These are phyloP conservation scores for Linum lewisii DNA, from an alignment of 345 rosid genomes.

Conservation along the genomic window DNA sequence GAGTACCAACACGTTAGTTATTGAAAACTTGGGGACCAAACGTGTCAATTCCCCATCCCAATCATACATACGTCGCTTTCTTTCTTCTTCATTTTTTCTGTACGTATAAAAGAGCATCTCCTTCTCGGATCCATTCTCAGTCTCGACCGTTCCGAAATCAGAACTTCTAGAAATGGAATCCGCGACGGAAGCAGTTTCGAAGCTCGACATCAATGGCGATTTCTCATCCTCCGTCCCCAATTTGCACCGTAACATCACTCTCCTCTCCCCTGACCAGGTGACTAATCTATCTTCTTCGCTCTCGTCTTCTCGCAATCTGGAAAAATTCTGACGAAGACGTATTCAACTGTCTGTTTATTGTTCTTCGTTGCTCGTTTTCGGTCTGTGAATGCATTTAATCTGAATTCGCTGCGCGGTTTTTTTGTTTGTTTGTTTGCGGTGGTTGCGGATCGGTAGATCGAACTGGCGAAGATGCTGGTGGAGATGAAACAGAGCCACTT, in stretches of 20 bases:
- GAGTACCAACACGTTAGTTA: too few species aligned
- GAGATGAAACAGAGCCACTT: slow-evolving; percentile 68
- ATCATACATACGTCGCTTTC: neutral
- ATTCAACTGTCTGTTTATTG: neutral
- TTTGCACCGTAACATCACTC: slow-evolving; percentile 45
- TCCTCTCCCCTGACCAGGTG: slow-evolving; percentile 57
- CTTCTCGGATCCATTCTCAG: neutral
- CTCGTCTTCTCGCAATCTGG: too few species aligned
- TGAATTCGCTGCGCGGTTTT: neutral
- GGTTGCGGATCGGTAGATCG: slow-evolving; percentile 34
- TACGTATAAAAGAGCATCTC: neutral
- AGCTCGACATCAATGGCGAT: slow-evolving; percentile 24
- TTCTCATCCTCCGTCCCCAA: slow-evolving; percentile 45
- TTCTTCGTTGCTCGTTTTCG: neutral
- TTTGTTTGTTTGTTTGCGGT: slow-evolving; percentile 4
- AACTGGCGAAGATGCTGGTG: slow-evolving; percentile 59
- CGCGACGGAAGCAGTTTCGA: slow-evolving; percentile 22
- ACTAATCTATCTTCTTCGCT: neutral
- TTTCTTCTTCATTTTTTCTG: neutral
- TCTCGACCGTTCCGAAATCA: neutral
- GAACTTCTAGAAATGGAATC: slow-evolving; percentile 7
- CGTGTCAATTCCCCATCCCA: too few species aligned
- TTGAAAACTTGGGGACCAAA: too few species aligned
- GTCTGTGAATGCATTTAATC: neutral
- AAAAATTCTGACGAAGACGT: too few species aligned